A percentile compares a stretch with the other conserved stretches of the same genome.
Evolutionary conservation across 768 basidiomycete species (phyloP).

Genomic region (Russula olivacea): DNA sequence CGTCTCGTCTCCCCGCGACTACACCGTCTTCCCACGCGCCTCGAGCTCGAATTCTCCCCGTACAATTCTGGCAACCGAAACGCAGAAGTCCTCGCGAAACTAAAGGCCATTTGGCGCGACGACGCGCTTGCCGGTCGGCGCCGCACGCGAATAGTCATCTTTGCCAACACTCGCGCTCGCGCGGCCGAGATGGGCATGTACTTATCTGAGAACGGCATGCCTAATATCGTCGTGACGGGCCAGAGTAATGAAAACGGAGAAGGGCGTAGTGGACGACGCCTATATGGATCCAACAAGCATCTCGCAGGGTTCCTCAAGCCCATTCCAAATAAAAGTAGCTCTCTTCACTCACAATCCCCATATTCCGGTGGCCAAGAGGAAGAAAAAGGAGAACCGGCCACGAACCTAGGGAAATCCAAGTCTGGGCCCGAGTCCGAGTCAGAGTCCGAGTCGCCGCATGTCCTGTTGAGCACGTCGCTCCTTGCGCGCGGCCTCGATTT

Average conservation of each 20-base stretch:
- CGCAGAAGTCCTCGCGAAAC: constrained; percentile 70
- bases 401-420: not conserved
- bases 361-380: not conserved
- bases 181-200: constrained; percentile 22
- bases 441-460: constrained; percentile 43
- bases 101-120: constrained; percentile 69
- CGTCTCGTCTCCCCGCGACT: constrained; percentile 77
- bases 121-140: constrained; percentile 39
- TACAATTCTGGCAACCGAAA: constrained; percentile 79
- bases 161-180: constrained; percentile 55
- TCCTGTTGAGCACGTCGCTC: constrained; percentile 85
- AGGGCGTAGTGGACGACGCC: not conserved
- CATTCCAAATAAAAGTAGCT: constrained; percentile 29
- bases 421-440: constrained; percentile 26
- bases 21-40: constrained; percentile 66
- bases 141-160: constrained; percentile 70
- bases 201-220: constrained; percentile 12
- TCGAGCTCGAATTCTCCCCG: constrained; percentile 65
- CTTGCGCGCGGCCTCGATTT: constrained; percentile 91
- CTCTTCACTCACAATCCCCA: constrained; percentile 26
- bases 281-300: constrained; percentile 21
- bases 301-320: constrained; percentile 24
- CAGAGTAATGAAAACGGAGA: not conserved
- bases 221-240: constrained; percentile 19
- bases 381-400: not conserved